Evolutionary conservation across 202 grass and related monocot genomes (phyloP).

Genomic region (Schoenoplectus tabernaemontani): DNA sequence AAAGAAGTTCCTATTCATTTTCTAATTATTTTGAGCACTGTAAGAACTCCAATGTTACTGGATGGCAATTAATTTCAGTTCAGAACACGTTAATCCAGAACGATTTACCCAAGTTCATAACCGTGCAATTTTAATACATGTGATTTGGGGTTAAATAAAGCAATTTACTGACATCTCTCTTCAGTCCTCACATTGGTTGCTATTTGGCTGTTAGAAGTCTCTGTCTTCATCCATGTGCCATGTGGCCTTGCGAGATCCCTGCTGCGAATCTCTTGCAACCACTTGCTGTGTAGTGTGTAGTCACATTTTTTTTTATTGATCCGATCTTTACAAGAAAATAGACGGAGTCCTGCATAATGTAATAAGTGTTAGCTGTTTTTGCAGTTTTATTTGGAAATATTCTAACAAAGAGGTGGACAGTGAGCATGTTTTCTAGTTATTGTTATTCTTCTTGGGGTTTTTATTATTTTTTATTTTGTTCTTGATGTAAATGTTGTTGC

Average conservation of each 20-base stretch:
- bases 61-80: background rate
- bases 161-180: conserved; percentile 5
- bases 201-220: conserved; percentile 11
- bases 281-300: conserved; percentile 2
- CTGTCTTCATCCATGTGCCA: too few relatives aligned
- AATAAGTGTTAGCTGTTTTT: too few relatives aligned
- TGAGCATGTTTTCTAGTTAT: too few relatives aligned
- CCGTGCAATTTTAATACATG: conserved; percentile 7
- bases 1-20: background rate
- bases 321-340: background rate
- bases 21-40: too few relatives aligned
- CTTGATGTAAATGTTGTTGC: background rate
- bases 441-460: too few relatives aligned
- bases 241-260: conserved; percentile 28
- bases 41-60: background rate
- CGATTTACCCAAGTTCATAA: conserved; percentile 11
- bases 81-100: conserved; percentile 9
- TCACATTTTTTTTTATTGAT: background rate
- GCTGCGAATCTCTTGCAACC: background rate
- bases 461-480: too few relatives aligned
- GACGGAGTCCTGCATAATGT: background rate
- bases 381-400: too few relatives aligned
- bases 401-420: too few relatives aligned
- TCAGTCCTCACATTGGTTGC: conserved; percentile 16
- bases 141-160: background rate